phyloP scores from a whole-genome alignment of 352 stramenopile genomes.

The Elongisporangium senticosum region DNA sequence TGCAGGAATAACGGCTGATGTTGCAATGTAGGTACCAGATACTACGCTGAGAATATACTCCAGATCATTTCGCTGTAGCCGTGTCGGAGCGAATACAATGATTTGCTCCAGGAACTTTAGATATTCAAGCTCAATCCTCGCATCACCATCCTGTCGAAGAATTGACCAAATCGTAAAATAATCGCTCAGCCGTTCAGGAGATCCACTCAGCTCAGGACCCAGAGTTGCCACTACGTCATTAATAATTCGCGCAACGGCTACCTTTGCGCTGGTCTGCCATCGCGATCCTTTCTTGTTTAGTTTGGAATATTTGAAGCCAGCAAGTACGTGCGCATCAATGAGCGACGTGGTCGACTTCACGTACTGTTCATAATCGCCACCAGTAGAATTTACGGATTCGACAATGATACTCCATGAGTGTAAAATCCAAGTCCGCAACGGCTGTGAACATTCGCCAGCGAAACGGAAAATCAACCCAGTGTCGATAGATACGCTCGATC shows the following conservation, averaged over 20 bases:
- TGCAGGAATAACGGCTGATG: slow-evolving; percentile 8
- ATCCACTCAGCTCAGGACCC: slow-evolving; percentile 42
- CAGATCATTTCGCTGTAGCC: slow-evolving; percentile 52
- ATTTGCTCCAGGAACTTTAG: slow-evolving; percentile 82
- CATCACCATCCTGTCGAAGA: slow-evolving; percentile 59
- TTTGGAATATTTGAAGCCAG: slow-evolving; percentile 73
- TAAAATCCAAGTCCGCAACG: slow-evolving; percentile 79
- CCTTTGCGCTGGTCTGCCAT: slow-evolving; percentile 52
- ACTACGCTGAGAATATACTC: slow-evolving; percentile 55
- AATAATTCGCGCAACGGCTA: slow-evolving; percentile 56
- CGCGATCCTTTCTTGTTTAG: slow-evolving; percentile 41
- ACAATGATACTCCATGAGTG: slow-evolving; percentile 82
- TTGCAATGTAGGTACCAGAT: slow-evolving; percentile 23
- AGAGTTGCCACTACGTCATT: slow-evolving; percentile 63
- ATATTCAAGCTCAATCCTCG: slow-evolving; percentile 72
- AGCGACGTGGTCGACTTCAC: slow-evolving; percentile 66
- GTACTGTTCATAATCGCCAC: slow-evolving; percentile 81
- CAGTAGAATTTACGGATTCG: slow-evolving; percentile 66
- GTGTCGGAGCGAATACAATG: slow-evolving; percentile 65
- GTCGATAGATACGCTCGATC: slow-evolving; percentile 70
- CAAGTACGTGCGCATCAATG: slow-evolving; percentile 67
- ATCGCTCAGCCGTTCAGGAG: slow-evolving; percentile 42
- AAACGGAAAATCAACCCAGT: slow-evolving; percentile 70
- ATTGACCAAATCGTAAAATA: slow-evolving; percentile 71
- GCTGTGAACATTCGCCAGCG: slow-evolving; percentile 58